Conservation (phyloP, 1,284 basidiomycete species). For the Ganoderma lingzhi region DNA sequence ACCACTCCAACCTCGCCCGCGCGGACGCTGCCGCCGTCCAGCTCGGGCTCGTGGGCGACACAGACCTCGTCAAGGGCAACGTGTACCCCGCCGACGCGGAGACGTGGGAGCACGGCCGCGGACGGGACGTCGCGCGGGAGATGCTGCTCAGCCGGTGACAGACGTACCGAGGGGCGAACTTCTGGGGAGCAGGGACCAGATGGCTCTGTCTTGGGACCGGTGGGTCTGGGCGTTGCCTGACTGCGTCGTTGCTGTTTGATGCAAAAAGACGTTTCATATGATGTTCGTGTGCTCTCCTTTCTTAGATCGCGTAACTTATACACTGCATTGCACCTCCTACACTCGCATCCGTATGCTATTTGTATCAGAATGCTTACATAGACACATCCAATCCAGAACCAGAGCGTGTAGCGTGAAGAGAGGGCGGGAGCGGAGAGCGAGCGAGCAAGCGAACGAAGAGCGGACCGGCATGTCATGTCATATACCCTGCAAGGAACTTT, state of each 20-base stretch:
- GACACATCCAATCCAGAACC: not conserved
- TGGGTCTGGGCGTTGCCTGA: not conserved
- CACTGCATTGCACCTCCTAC: not conserved
- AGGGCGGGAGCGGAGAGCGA: not conserved
- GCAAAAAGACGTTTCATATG: not conserved
- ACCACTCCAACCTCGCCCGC: slow-evolving; percentile 65
- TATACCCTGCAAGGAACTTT: not conserved
- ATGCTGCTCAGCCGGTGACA: slow-evolving; percentile 34
- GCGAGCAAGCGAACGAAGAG: not conserved
- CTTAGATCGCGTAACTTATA: not conserved
- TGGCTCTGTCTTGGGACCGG: slow-evolving; percentile 1
- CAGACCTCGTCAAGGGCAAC: slow-evolving; percentile 48
- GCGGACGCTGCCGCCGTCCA: slow-evolving; percentile 66
- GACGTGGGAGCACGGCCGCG: slow-evolving; percentile 51
- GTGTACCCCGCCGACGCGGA: slow-evolving; percentile 41
- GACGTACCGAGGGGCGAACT: too few species aligned
- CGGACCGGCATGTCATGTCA: not conserved
- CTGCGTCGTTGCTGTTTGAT: not conserved
- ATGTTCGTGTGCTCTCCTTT: not conserved
- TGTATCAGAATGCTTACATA: not conserved
- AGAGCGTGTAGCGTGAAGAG: slow-evolving; percentile 1
- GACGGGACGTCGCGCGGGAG: slow-evolving; percentile 48
- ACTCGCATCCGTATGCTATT: not conserved
- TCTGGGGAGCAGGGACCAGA: not conserved
- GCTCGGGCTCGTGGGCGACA: slow-evolving; percentile 56